Evolutionary conservation across 345 rosid genomes (phyloP).

Genomic region (Cardiospermum halicacabum): DNA sequence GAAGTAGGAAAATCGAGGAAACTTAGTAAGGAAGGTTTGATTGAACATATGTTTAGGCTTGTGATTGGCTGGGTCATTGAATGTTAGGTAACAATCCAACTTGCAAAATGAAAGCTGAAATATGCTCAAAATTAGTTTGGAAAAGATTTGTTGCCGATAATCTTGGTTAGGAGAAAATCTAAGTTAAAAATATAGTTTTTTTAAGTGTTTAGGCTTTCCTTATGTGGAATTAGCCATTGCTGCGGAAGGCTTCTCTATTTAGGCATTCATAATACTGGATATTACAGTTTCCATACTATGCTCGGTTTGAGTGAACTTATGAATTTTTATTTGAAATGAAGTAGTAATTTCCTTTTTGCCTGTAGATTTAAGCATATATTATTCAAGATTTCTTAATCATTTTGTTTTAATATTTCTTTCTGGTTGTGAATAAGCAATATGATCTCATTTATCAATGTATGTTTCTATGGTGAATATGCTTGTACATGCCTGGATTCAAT

Average conservation of each 20-base stretch:
- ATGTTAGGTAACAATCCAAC: not conserved
- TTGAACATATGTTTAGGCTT: not conserved
- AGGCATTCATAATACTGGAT: not conserved
- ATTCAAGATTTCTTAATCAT: not conserved
- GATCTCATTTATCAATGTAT: not conserved
- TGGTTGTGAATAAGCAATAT: not conserved
- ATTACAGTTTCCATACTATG: not conserved
- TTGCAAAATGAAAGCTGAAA: not conserved
- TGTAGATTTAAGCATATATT: not conserved
- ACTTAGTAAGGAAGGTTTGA: no score
- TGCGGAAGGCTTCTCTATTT: not conserved
- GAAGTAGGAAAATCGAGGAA: no score
- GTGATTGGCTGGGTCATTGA: not conserved
- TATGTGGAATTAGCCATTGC: not conserved
- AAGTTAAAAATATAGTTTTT: not conserved
- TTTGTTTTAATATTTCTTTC: not conserved
- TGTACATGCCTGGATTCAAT: not conserved
- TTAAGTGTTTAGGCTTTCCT: not conserved
- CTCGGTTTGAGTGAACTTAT: not conserved
- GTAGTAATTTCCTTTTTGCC: not conserved
- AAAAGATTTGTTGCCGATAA: not conserved
- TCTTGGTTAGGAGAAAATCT: not conserved
- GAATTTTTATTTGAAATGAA: not conserved
- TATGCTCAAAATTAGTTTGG: not conserved
- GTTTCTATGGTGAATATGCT: not conserved